A percentile compares a stretch with the other conserved stretches of the same genome.
Evolutionary conservation across 164 flowering plant species (phyloP).

Genomic region (Umbilicus rupestris): DNA sequence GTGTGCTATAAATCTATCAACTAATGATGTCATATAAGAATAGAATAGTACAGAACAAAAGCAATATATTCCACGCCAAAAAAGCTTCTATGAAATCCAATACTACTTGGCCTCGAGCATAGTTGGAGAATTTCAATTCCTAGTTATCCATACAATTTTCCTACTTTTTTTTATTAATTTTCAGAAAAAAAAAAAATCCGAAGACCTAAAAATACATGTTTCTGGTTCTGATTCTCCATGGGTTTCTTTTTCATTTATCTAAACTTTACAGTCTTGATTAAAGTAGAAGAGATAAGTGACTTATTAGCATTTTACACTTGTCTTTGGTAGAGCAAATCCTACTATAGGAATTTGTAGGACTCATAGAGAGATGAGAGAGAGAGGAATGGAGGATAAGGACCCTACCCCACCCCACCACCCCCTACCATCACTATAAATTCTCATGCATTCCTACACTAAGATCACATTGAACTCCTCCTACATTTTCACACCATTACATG

Average conservation of each 20-base stretch:
- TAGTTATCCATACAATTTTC: background rate
- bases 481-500: no score
- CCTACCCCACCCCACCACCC: background rate
- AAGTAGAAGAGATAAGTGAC: background rate
- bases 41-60: background rate
- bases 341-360: background rate
- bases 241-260: background rate
- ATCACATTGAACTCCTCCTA: background rate
- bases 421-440: background rate
- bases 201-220: no score
- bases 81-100: background rate
- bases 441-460: background rate
- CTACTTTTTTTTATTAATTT: background rate
- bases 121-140: constrained; percentile 1
- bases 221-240: no score
- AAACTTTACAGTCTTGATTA: background rate
- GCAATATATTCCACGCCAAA: background rate
- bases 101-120: background rate
- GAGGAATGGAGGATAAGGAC: background rate
- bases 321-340: background rate
- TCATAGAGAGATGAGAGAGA: background rate
- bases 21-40: background rate
- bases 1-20: background rate
- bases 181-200: no score
- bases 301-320: constrained; percentile 1